Evolutionary conservation across 768 basidiomycete genomes (phyloP).

Genomic region (Phaffia australis): DNA sequence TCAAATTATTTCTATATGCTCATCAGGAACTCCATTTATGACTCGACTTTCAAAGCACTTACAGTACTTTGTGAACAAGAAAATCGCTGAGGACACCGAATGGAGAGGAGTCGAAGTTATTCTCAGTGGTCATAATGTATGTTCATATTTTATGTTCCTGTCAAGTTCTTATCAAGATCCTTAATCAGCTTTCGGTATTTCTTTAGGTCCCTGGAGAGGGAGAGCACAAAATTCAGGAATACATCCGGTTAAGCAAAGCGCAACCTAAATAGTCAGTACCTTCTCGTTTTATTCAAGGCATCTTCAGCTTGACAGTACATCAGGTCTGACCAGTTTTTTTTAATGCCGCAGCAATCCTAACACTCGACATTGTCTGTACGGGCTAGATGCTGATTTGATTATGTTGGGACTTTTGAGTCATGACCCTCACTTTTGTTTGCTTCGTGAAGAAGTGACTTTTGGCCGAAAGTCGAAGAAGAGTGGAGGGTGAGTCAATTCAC

Average conservation of each 20-base stretch:
- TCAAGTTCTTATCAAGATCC: not conserved
- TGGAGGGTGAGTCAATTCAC: slow-evolving; percentile 42
- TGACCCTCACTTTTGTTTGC: slow-evolving; percentile 94
- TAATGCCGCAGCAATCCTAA: slow-evolving; percentile 58
- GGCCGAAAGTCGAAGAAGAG: slow-evolving; percentile 70
- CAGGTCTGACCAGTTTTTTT: not conserved
- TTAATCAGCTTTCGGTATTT: too few relatives aligned
- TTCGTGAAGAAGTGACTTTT: slow-evolving; percentile 97
- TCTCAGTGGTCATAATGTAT: slow-evolving; percentile 82
- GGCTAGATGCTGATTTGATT: slow-evolving; percentile 93
- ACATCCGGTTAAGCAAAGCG: slow-evolving; percentile 85
- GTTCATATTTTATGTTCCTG: not conserved
- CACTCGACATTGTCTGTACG: slow-evolving; percentile 93
- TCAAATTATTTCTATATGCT: not conserved
- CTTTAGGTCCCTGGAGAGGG: slow-evolving; percentile 76
- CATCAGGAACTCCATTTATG: slow-evolving; percentile 87
- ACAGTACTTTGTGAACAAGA: slow-evolving; percentile 94
- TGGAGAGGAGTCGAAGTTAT: slow-evolving; percentile 89
- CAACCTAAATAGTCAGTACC: slow-evolving; percentile 63
- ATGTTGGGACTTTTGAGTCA: slow-evolving; percentile 96
- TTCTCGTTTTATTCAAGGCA: not conserved
- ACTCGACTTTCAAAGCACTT: slow-evolving; percentile 78
- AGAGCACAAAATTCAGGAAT: slow-evolving; percentile 99
- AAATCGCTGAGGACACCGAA: slow-evolving; percentile 90
- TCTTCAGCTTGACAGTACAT: not conserved